Conservation (phyloP, 495 filamentous ascomycete species). For the Margaritispora aquatica region DNA sequence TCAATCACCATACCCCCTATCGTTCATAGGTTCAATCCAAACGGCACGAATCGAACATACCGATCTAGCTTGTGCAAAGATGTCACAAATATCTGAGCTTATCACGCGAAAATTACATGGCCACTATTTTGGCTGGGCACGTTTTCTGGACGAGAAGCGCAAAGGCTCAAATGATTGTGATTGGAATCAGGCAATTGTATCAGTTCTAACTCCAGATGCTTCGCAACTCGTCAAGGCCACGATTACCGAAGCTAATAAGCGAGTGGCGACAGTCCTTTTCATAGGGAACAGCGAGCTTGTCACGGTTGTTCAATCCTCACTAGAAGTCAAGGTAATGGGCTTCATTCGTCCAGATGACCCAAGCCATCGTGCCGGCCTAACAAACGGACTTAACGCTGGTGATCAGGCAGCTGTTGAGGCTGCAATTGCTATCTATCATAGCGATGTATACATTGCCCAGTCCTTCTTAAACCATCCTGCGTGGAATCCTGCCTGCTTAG, state of each 20-base stretch:
- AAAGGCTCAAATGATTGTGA: slow-evolving; percentile 6
- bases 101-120: slow-evolving; percentile 46
- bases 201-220: slow-evolving; percentile 34
- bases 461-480: slow-evolving; percentile 45
- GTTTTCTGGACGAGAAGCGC: slow-evolving; percentile 23
- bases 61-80: not conserved
- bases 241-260: slow-evolving; percentile 27
- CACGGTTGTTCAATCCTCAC: slow-evolving; percentile 25
- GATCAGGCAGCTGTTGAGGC: slow-evolving; percentile 31
- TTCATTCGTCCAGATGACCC: slow-evolving; percentile 34
- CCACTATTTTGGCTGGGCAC: slow-evolving; percentile 58
- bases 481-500: slow-evolving; percentile 40
- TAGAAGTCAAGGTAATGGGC: slow-evolving; percentile 51
- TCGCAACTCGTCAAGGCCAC: slow-evolving; percentile 31
- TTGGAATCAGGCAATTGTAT: slow-evolving; percentile 52
- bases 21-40: slow-evolving; percentile 40
- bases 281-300: slow-evolving; percentile 40
- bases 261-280: slow-evolving; percentile 35
- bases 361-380: slow-evolving; percentile 2
- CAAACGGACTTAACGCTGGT: slow-evolving; percentile 28
- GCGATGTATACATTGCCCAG: slow-evolving; percentile 43
- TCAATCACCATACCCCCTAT: slow-evolving; percentile 50
- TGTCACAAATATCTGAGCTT: slow-evolving; percentile 35
- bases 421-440: slow-evolving; percentile 34
- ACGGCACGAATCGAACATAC: slow-evolving; percentile 21